Base-by-base conservation (phyloP, 768 basidiomycete genomes). In the Rhodotorula toruloides region DNA sequence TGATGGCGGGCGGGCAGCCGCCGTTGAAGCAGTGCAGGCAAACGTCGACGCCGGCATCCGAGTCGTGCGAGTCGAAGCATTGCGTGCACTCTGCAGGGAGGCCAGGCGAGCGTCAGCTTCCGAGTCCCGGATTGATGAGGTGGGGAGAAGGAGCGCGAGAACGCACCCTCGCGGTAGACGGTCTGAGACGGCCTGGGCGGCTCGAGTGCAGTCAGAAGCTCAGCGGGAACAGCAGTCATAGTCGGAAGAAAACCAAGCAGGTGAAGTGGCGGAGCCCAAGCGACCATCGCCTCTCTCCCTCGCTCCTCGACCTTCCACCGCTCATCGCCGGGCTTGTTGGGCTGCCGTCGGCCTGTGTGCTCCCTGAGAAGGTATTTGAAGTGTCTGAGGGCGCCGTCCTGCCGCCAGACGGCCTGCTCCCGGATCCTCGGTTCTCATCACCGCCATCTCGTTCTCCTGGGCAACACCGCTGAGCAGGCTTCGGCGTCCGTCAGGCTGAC, bases 1-100 rank as follows among this genome's bases (percentile, higher is more conserved):
- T 54, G 11, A 72, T 75, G 13, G 48, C 49, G 3, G 60, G n/a
- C 5, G 87, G 79, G 75, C 94, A 99, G 1, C 86, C 90, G 13
- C 96, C 96, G 73, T 93, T 98, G 83, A 93, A 99, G 80, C 94
- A 99, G 31, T 77, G 77, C 60, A 99, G 80, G 77, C 94, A 99
- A 58, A 97, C 88, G 72, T 96, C 88, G 67, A 96, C 79, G 11
- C 94, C 94, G 19, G 81, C 77, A 0, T 85, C 81, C 6, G 79
- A 78, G 75, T 92, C 91, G 88, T 92, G 72, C n/a, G 55, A 85
- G 77, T 97, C 93, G 76, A 97, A 99, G 75, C 94, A 99, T 65
- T 93, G 91, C 0, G 93, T 96, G 75, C 94, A 99, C 77, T 98
- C 93, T 78, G 96, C 91, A n/a, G n/a, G n/a, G 44, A 2, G 29